A percentile compares a stretch with the other conserved stretches of the same genome.
Evolutionary conservation across 352 stramenopile genomes (phyloP).

Genomic region (Lagenidium giganteum): DNA sequence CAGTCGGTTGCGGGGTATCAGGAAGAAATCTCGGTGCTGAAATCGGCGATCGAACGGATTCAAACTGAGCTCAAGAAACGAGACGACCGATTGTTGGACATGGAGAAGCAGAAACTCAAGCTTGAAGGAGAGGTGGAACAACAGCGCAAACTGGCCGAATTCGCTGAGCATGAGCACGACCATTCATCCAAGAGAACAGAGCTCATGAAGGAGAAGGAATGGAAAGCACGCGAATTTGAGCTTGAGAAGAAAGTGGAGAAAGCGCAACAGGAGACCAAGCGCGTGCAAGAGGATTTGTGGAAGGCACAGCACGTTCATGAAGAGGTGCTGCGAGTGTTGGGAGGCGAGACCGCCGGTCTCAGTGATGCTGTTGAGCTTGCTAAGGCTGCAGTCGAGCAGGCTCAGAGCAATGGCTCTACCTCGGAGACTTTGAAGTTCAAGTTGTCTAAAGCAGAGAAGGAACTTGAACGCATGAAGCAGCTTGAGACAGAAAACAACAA

Average conservation of each 20-base stretch:
- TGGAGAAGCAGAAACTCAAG: constrained; percentile 15
- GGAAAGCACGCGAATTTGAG: constrained; percentile 21
- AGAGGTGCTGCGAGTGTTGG: constrained; percentile 32
- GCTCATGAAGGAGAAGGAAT: constrained; percentile 21
- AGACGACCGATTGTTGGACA: constrained; percentile 21
- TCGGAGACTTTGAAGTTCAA: constrained; percentile 24
- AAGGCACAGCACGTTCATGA: constrained; percentile 25
- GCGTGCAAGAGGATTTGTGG: constrained; percentile 10
- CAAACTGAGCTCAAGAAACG: constrained; percentile 24
- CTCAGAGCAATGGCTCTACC: constrained; percentile 15
- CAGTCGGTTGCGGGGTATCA: constrained; percentile 19
- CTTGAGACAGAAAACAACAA: constrained; percentile 42
- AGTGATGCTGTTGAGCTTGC: too few relatives aligned
- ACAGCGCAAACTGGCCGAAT: constrained; percentile 14
- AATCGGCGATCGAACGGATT: constrained; percentile 35
- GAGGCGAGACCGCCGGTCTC: neutral
- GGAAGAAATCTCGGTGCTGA: constrained; percentile 31
- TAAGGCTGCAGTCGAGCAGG: constrained; percentile 23
- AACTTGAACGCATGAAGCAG: constrained; percentile 29
- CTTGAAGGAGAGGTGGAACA: constrained; percentile 16
- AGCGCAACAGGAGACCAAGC: constrained; percentile 13
- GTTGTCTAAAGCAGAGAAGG: constrained; percentile 27
- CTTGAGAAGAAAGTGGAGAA: constrained; percentile 19
- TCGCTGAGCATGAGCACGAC: constrained; percentile 14
- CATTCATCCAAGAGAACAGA: constrained; percentile 16